Evolutionary conservation across 768 basidiomycete species (phyloP).

Genomic region (Naematelia encephala): DNA sequence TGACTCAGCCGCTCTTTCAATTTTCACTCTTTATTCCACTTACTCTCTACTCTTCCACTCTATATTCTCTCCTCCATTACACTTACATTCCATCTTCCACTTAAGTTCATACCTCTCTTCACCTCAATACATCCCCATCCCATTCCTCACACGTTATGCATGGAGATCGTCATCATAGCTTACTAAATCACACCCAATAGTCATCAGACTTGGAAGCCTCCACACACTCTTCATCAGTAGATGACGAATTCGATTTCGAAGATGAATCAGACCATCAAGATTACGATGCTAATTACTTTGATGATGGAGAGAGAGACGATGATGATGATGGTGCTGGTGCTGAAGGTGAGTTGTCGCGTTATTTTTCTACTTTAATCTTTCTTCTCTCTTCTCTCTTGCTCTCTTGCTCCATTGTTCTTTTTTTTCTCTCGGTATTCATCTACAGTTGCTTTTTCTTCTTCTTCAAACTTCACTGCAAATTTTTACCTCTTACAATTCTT

Average conservation of each 20-base stretch:
- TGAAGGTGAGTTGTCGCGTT: slow-evolving; percentile 5
- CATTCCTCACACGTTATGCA: neutral
- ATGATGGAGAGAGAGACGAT: slow-evolving; percentile 48
- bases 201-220: slow-evolving; percentile 15
- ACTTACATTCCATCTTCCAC: slow-evolving; percentile 7
- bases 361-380: neutral
- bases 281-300: slow-evolving; percentile 47
- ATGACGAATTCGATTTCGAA: slow-evolving; percentile 40
- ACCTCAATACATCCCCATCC: neutral
- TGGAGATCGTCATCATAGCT: neutral
- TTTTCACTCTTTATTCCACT: too few species aligned
- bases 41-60: too few species aligned
- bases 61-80: neutral
- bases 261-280: slow-evolving; percentile 42
- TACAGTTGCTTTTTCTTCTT: neutral
- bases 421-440: neutral
- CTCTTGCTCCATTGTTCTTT: neutral
- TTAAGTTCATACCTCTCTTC: neutral
- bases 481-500: neutral
- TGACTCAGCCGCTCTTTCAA: too few species aligned
- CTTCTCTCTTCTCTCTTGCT: neutral
- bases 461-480: neutral
- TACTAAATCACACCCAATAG: slow-evolving; percentile 4
- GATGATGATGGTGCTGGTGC: slow-evolving; percentile 41
- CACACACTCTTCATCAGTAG: slow-evolving; percentile 23